Evolutionary conservation across 139 green algal genomes (phyloP), one percentile per base, ranked within the genome.

Genomic region (Chlamydomonas sp.): DNA sequence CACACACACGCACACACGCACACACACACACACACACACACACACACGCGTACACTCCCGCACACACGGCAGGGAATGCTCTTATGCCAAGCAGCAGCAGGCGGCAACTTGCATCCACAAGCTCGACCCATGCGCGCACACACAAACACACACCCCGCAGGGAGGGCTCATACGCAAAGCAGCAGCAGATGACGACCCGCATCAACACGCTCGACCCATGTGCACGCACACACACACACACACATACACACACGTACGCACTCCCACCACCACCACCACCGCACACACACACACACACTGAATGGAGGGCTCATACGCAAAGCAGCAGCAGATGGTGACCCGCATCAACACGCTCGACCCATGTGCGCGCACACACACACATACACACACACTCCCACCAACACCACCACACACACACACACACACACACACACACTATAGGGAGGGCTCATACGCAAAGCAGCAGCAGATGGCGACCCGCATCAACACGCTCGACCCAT

Each of bases 301-400:
- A 10, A 54, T 24, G 34, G 36, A 54, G n/a, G 36, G 37, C n/a
- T 29, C 6, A 24, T 57, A 30, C 57, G 37, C 35, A 26, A 57
- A 54, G 62, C 62, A 69, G 36, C 62, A 69, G 26, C 62, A 69
- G 62, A n/a, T 69, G 24, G 62, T 28, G 20, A 57, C 35, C 10
- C 5, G 35, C 20, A 5, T 54, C 8, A 54, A 69, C 88, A 58
- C 35, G 62, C 5, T n/a, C 29, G 24, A 49, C 13, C 62, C 35
- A 10, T 49, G 35, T 5, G 16, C 26, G 31, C 22, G 16, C 13
- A 54, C 43, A 54, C 16, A 13, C 13, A 54, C 20, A 54, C 13
- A 13, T 26, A 54, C 43, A 54, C 16, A 13, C 13, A 20, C 43
- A 54, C 16, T 54, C 13, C 16, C 43, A 54, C 16, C 43, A 54